Conservation (phyloP, 495 filamentous ascomycete species). For the Aspergillus asperescens region DNA sequence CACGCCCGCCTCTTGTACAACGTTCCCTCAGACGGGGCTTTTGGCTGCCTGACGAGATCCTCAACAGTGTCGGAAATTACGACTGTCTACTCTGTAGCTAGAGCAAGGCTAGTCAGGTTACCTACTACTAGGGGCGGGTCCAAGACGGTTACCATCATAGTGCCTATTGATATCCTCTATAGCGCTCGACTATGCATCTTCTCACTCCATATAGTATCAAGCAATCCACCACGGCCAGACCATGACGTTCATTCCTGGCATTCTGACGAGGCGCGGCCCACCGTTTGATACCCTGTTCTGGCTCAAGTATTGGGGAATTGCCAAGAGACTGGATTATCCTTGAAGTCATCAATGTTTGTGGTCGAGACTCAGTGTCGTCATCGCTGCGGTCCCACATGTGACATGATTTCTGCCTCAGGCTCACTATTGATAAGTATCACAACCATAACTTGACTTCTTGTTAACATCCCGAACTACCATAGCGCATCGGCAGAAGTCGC, state of each 20-base stretch:
- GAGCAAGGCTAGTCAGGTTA: background rate
- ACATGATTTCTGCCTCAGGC: conserved; percentile 1
- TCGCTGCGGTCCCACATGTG: background rate
- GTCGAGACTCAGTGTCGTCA: background rate
- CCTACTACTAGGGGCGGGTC: background rate
- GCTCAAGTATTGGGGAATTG: background rate
- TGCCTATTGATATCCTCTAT: background rate
- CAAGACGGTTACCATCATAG: background rate
- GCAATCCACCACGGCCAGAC: background rate
- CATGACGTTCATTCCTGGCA: conserved; percentile 4
- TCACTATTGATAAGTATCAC: background rate
- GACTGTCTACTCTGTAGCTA: conserved; percentile 7
- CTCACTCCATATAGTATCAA: background rate
- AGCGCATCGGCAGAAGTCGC: background rate
- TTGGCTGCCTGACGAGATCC: background rate
- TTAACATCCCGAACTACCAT: background rate
- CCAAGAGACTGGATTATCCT: background rate
- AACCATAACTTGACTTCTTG: background rate
- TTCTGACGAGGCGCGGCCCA: background rate
- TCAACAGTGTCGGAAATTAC: conserved; percentile 11
- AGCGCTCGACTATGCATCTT: background rate
- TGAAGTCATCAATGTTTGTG: background rate
- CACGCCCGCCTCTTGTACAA: background rate
- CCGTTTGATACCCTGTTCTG: background rate
- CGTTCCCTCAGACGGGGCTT: no score